Percentiles rank a stretch among this genome's conserved stretches.
Evolutionary conservation across 2,329 filamentous ascomycete genomes (phyloP).

Genomic region (Cercospora berteroae): DNA sequence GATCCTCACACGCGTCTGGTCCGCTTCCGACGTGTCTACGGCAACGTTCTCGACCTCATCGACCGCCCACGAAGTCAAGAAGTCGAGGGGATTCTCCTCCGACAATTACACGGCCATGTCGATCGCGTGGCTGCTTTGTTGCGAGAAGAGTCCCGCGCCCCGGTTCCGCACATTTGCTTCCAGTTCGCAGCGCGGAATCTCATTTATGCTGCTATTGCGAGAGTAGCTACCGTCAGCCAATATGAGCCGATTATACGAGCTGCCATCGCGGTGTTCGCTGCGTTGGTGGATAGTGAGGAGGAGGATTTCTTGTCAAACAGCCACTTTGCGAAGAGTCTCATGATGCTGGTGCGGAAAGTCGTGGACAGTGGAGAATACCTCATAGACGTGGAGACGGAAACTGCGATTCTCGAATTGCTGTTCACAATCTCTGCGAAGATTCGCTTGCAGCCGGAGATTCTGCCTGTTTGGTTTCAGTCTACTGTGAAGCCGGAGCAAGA

Average conservation of each 20-base stretch:
- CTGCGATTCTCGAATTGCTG: slow-evolving; percentile 83
- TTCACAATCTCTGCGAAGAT: slow-evolving; percentile 98
- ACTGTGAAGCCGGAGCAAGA: slow-evolving; percentile 36
- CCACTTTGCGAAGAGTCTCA: slow-evolving; percentile 80
- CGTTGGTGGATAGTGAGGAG: slow-evolving; percentile 92
- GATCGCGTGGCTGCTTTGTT: slow-evolving; percentile 65
- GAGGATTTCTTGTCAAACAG: slow-evolving; percentile 89
- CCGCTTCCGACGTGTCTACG: slow-evolving; percentile 61
- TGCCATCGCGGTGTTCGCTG: slow-evolving; percentile 82
- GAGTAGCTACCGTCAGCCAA: slow-evolving; percentile 80
- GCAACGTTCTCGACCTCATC: slow-evolving; percentile 62
- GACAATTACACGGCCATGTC: slow-evolving; percentile 53
- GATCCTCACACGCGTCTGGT: slow-evolving; percentile 60
- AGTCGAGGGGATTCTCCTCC: slow-evolving; percentile 52
- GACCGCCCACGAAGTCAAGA: slow-evolving; percentile 54
- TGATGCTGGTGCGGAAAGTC: slow-evolving; percentile 79
- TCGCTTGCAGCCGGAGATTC: slow-evolving; percentile 77
- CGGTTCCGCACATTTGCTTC: slow-evolving; percentile 87
- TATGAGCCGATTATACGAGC: slow-evolving; percentile 84
- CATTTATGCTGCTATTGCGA: slow-evolving; percentile 83
- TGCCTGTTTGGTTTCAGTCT: slow-evolving; percentile 86
- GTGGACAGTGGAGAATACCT: slow-evolving; percentile 70
- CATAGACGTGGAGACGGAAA: slow-evolving; percentile 78
- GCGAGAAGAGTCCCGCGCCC: slow-evolving; percentile 82
- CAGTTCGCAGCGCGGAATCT: slow-evolving; percentile 81